Evolutionary conservation across 177 flowering plant species (phyloP).

Genomic region (Tripterygium wilfordii): DNA sequence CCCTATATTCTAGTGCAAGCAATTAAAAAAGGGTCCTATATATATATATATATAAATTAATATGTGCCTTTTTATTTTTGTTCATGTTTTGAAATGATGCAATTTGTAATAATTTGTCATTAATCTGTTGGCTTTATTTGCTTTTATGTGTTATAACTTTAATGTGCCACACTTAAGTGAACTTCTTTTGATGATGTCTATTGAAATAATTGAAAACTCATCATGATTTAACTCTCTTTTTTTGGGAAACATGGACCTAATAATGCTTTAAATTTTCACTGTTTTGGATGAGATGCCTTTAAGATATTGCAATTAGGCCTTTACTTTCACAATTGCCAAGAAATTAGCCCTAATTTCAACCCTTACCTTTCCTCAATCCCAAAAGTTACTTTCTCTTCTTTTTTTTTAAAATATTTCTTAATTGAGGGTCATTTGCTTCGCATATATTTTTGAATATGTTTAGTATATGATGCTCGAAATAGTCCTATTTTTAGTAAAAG

Average conservation of each 20-base stretch:
- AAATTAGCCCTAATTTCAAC: conserved; percentile 7
- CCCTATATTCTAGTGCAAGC: conserved; percentile 14
- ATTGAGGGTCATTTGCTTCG: too few relatives aligned
- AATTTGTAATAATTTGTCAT: conserved; percentile 7
- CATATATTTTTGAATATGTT: too few relatives aligned
- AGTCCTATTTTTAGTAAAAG: too few relatives aligned
- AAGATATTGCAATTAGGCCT: too few relatives aligned
- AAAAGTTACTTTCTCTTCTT: not conserved
- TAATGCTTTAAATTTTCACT: conserved; percentile 10
- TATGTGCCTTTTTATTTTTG: too few relatives aligned
- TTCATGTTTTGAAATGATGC: too few relatives aligned
- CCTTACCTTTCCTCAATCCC: too few relatives aligned
- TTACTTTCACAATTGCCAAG: conserved; percentile 6
- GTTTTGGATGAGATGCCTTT: conserved; percentile 4
- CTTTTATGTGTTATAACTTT: conserved; percentile 19
- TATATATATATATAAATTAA: too few relatives aligned
- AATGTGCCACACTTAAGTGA: conserved; percentile 25
- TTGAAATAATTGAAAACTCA: conserved; percentile 26
- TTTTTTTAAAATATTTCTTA: too few relatives aligned
- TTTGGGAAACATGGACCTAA: conserved; percentile 26
- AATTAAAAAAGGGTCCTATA: not conserved
- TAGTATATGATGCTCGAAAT: too few relatives aligned
- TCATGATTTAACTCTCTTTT: too few relatives aligned
- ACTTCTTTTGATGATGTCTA: conserved; percentile 29
- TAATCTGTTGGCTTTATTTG: conserved; percentile 7